Evolutionary conservation across 2,329 filamentous ascomycete species (phyloP).

Genomic region (Didymosphaeria variabile): DNA sequence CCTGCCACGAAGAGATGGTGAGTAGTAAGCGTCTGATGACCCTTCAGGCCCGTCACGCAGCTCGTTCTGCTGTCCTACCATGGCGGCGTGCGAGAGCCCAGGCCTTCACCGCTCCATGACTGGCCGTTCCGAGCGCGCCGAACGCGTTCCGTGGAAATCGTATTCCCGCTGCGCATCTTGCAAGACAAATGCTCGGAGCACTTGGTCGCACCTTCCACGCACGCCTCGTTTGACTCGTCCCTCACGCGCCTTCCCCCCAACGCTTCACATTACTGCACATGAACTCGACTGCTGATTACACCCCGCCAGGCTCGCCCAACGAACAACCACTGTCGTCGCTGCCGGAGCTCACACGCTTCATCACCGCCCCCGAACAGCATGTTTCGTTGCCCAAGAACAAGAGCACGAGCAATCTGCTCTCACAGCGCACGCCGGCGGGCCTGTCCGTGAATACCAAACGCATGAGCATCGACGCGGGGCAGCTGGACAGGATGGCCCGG

Average conservation of each 20-base stretch:
- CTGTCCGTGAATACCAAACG: constrained; percentile 67
- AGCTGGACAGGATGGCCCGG: constrained; percentile 77
- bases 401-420: constrained; percentile 59
- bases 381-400: constrained; percentile 57
- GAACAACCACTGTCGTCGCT: constrained; percentile 39
- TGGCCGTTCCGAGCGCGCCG: constrained; percentile 5
- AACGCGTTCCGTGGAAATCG: constrained; percentile 9
- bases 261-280: constrained; percentile 22
- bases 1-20: constrained; percentile 52
- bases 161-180: not conserved
- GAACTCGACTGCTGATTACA: constrained; percentile 38
- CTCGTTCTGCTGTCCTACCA: constrained; percentile 3
- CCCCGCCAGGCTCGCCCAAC: constrained; percentile 46
- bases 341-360: constrained; percentile 30
- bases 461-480: constrained; percentile 79
- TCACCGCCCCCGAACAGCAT: constrained; percentile 31
- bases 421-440: constrained; percentile 41
- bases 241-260: constrained; percentile 5
- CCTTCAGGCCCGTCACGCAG: constrained; percentile 1
- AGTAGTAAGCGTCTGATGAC: constrained; percentile 47
- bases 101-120: constrained; percentile 12
- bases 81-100: constrained; percentile 1
- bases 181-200: not conserved
- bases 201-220: not conserved
- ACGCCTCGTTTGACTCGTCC: not conserved